phyloP scores from a whole-genome alignment of 2,329 filamentous ascomycete genomes.

The Ramichloridium luteum region DNA sequence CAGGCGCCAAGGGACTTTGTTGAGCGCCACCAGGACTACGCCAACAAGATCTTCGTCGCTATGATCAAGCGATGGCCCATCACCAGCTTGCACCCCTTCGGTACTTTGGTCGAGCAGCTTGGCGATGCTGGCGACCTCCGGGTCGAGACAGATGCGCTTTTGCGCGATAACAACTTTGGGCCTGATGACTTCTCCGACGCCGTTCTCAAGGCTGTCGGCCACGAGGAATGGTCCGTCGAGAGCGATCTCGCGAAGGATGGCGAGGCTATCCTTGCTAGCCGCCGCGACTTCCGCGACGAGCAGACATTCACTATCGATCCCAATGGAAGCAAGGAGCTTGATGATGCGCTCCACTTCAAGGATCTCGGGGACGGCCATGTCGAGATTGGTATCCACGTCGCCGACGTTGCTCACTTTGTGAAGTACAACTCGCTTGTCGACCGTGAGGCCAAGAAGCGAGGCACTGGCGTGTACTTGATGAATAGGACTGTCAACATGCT shows the following conservation, averaged over 20 bases:
- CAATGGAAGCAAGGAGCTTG: slow-evolving; percentile 74
- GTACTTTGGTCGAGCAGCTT: slow-evolving; percentile 91
- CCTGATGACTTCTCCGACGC: slow-evolving; percentile 97
- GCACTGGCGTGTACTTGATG: slow-evolving; percentile 88
- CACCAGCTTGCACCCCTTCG: slow-evolving; percentile 96
- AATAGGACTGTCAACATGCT: slow-evolving; percentile 82
- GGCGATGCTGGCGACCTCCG: slow-evolving; percentile 95
- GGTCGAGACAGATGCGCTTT: slow-evolving; percentile 91
- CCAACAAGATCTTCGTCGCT: slow-evolving; percentile 94
- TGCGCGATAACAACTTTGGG: slow-evolving; percentile 97
- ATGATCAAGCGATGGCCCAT: slow-evolving; percentile 99
- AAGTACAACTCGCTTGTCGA: slow-evolving; percentile 93
- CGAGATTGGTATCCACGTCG: slow-evolving; percentile 89
- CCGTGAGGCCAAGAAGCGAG: slow-evolving; percentile 93
- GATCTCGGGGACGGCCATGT: slow-evolving; percentile 69
- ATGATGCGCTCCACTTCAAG: slow-evolving; percentile 89
- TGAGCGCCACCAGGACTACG: slow-evolving; percentile 95
- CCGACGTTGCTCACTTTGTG: slow-evolving; percentile 92
- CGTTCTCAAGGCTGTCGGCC: slow-evolving; percentile 81
- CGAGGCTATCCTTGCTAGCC: slow-evolving; percentile 56
- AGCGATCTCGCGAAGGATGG: slow-evolving; percentile 58
- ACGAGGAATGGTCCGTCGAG: slow-evolving; percentile 74
- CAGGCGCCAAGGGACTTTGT: slow-evolving; percentile 96
- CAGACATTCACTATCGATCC: slow-evolving; percentile 86
- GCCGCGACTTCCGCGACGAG: slow-evolving; percentile 83